Percentiles rank a stretch among this genome's conserved stretches.
phyloP scores from a whole-genome alignment of 2,329 filamentous ascomycete species.

The Botrytis galanthina region DNA sequence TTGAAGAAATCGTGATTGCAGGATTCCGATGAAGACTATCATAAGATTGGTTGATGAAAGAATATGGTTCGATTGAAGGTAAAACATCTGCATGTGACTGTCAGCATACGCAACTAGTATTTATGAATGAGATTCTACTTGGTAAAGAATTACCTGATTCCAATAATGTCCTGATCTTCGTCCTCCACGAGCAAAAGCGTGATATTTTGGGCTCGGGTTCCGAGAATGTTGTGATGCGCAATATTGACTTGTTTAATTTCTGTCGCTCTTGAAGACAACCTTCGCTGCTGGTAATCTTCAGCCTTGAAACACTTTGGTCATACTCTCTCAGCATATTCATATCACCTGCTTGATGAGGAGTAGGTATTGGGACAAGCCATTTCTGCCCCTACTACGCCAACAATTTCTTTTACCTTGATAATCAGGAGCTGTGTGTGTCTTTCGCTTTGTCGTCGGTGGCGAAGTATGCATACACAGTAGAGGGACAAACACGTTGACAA shows the following conservation, averaged over 20 bases:
- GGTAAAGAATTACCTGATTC: background rate
- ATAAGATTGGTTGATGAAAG: background rate
- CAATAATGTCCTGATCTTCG: background rate
- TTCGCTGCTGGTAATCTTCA: background rate
- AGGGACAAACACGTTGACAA: background rate
- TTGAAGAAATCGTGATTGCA: background rate
- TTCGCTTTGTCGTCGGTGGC: background rate
- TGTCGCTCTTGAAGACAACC: background rate
- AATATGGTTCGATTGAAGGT: background rate
- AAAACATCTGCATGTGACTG: background rate
- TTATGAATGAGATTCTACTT: background rate
- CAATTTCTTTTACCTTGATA: background rate
- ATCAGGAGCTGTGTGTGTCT: background rate
- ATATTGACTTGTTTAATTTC: background rate
- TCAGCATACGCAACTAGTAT: background rate
- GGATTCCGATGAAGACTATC: background rate
- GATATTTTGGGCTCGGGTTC: background rate
- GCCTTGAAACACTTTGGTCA: background rate
- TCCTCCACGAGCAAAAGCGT: background rate
- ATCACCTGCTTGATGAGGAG: background rate
- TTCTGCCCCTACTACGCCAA: background rate
- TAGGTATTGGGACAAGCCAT: background rate
- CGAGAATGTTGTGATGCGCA: background rate
- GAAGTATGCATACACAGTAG: background rate
- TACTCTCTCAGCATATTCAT: background rate